Percentiles rank a stretch among this genome's conserved stretches.
phyloP scores from a whole-genome alignment of 805 yeast species.

The Yarrowia osloensis region DNA sequence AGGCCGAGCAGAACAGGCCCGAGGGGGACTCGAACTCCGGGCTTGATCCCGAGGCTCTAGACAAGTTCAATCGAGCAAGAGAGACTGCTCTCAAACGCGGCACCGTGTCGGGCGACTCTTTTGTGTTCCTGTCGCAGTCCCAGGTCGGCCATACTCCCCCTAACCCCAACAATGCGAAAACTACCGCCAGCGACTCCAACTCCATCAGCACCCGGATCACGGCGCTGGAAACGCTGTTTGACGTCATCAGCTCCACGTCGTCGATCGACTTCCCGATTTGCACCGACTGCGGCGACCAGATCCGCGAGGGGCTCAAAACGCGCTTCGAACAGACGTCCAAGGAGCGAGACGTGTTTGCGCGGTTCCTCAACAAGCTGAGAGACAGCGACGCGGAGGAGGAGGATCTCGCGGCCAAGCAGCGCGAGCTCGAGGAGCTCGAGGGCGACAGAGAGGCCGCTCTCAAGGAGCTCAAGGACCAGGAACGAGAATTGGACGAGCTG shows the following conservation, averaged over 20 bases:
- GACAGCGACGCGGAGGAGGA: conserved; percentile 51
- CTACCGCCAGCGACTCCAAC: conserved; percentile 6
- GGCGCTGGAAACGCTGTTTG: conserved; percentile 23
- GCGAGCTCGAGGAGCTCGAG: conserved; percentile 49
- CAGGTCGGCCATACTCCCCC: conserved; percentile 6
- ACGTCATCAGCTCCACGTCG: conserved; percentile 42
- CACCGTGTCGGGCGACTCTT: conserved; percentile 11
- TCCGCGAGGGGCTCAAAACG: conserved; percentile 63
- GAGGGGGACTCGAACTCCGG: conserved; percentile 1
- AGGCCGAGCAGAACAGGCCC: conserved; percentile 12
- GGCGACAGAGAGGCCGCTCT: conserved; percentile 42
- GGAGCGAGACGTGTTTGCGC: conserved; percentile 77
- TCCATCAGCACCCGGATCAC: conserved; percentile 17
- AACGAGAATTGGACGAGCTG: conserved; percentile 51
- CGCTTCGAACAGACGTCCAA: conserved; percentile 71
- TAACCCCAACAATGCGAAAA: not conserved
- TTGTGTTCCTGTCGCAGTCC: conserved; percentile 14
- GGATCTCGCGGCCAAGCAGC: conserved; percentile 49
- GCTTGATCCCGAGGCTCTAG: not conserved
- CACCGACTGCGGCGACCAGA: conserved; percentile 71
- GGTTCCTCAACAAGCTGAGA: conserved; percentile 69
- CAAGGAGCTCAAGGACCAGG: conserved; percentile 50
- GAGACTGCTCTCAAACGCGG: conserved; percentile 3
- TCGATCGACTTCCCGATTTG: conserved; percentile 88
- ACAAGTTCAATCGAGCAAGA: not conserved